A percentile compares a stretch with the other conserved stretches of the same genome.
Conservation (phyloP, 352 stramenopile species). For the Phytophthora fragariae region DNA sequence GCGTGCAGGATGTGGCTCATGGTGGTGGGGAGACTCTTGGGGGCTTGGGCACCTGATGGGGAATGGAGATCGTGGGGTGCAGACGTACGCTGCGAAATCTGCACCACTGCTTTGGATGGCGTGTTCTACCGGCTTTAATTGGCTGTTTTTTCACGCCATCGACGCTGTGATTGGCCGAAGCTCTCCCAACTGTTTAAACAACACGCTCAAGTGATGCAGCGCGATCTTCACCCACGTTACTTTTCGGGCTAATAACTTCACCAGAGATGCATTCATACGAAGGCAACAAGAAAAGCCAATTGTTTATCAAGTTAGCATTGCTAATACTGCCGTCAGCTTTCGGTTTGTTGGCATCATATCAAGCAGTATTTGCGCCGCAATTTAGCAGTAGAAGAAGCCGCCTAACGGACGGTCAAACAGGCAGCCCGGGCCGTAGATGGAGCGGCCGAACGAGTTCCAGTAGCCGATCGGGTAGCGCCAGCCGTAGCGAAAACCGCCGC, state of each 20-base stretch:
- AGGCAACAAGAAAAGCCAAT: no score
- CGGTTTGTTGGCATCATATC: no score
- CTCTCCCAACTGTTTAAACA: not conserved
- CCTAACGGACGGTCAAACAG: conserved; percentile 42
- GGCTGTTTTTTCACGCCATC: conserved; percentile 13
- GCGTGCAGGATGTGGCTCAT: conserved; percentile 90
- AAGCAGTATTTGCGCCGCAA: no score
- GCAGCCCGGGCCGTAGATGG: conserved; percentile 40
- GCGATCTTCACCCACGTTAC: not conserved
- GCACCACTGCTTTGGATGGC: conserved; percentile 29
- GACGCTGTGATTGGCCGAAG: not conserved
- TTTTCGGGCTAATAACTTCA: not conserved
- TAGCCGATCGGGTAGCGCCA: conserved; percentile 52
- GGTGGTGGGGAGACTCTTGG: conserved; percentile 17
- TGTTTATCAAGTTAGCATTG: no score
- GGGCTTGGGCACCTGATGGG: conserved; percentile 14
- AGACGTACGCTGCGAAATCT: not conserved
- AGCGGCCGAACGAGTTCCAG: conserved; percentile 49
- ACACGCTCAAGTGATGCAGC: not conserved
- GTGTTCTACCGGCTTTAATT: conserved; percentile 32
- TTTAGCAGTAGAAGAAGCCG: conserved; percentile 56
- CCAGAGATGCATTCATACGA: no score
- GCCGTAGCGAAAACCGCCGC: conserved; percentile 41
- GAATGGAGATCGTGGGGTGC: conserved; percentile 16
- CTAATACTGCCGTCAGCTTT: no score